Evolutionary conservation across 1,139 yeast species (phyloP), one percentile per base, ranked within the genome.

Genomic region (Saccharomyces hybrid): DNA sequence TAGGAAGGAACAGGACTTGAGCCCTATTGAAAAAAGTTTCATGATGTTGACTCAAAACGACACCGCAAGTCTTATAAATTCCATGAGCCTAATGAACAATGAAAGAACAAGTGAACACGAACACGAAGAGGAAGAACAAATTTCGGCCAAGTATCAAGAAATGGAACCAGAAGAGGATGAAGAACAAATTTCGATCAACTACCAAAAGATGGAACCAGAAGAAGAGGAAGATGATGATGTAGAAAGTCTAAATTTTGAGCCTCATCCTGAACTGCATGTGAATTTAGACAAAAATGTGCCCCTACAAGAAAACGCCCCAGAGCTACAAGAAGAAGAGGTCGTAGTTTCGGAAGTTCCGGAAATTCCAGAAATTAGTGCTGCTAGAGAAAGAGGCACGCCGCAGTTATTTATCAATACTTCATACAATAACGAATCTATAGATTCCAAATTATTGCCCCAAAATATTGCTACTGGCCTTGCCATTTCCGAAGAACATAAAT

Each of bases 21-120:
- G 64, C 48, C 70, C 70, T 8, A 64, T 67, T 8, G 71, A 67
- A 54, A 60, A 56, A 53, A 65, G 69, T 44, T 67, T 66, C 49
- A 60, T 63, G 64, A 63, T 64, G 62, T 57, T 67, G 19, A 67
- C 69, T 3, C 66, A 62, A 49, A 64, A 62, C 49, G 64, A 63
- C 44, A 51, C 58, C 11, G 44, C 25, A 38, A 38, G 44, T 11
- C 3, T 19, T 16, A 5, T 4, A 9, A 38, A 38, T 1, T 50
- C 57, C 2, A 48, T 51, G 46, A 53, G 50, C 13, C 32, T 13
- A 6, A 44, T 32, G 25, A 41, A 44, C 11, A n/a, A 29, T 3
- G 5, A 11, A 23, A 32, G 38, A 34, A 42, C n/a, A 13, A 47
- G 48, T 5, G 50, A 47, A 5, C 41, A 48, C 3, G 52, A 51